A percentile compares a stretch with the other conserved stretches of the same genome.
These are phyloP conservation scores for Candida ponderosae DNA, from an alignment of 805 yeast genomes.

Conservation along the genomic window DNA sequence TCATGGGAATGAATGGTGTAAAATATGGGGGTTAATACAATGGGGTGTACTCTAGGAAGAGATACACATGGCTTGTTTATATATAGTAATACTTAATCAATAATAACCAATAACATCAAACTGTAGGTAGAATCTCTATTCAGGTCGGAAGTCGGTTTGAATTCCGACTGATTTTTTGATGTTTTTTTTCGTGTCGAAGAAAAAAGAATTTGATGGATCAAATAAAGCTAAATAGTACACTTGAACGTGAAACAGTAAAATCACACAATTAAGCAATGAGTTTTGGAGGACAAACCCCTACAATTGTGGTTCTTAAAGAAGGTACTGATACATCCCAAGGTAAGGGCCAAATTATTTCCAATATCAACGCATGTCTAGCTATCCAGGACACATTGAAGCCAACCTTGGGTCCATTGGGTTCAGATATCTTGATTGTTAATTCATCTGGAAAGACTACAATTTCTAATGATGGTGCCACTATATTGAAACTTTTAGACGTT, in stretches of 20 bases:
- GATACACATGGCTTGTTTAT: too few species aligned
- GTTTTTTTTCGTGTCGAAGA: neutral
- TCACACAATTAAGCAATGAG: conserved; percentile 42
- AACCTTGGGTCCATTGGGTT: conserved; percentile 95
- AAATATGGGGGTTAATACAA: too few species aligned
- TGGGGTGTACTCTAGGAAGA: too few species aligned
- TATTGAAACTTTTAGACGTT: conserved; percentile 82
- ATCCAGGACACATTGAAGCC: conserved; percentile 93
- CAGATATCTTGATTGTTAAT: conserved; percentile 86
- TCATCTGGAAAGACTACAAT: conserved; percentile 84
- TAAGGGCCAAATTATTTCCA: conserved; percentile 87
- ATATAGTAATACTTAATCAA: too few species aligned
- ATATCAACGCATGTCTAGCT: conserved; percentile 95
- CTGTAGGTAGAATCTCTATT: too few species aligned
- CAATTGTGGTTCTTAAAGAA: conserved; percentile 95
- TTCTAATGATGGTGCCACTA: conserved; percentile 98
- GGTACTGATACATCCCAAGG: conserved; percentile 98
- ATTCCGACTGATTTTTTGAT: too few species aligned
- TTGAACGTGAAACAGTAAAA: too few species aligned
- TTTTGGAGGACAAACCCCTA: conserved; percentile 90
- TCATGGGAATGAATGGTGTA: too few species aligned
- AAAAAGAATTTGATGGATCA: neutral
- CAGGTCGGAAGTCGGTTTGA: too few species aligned
- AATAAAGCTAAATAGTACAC: too few species aligned
- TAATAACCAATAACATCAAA: too few species aligned